Evolutionary conservation across 2,329 filamentous ascomycete genomes (phyloP), one percentile per base, ranked within the genome.

Genomic region (Neopestalotiopsis clavispora): DNA sequence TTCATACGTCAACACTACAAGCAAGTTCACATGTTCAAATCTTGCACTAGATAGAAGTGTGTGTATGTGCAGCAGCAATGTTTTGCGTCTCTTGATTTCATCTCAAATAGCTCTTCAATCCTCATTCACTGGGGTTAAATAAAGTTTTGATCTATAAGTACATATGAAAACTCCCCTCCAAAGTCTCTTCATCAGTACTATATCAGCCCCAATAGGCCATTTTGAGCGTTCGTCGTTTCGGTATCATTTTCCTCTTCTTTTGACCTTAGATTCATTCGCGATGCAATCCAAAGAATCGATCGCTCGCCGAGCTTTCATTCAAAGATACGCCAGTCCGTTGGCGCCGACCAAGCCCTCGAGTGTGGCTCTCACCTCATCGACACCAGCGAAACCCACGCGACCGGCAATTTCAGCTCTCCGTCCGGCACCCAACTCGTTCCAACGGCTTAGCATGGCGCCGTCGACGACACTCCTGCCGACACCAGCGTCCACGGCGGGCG

Each of bases 381-480:
- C 86, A 72, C 88, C 87, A 6, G 82, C 80, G 12, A 87, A 89
- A 0, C 94, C 95, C 2, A 93, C 91, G 72, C 94, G 88, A 0
- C 89, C 88, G 1, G 94, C 87, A 60, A 95, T 89, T 80, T 97
- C 94, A 6, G 85, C 86, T 73, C 91, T 84, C 72, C 91, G 89
- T 64, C 91, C 90, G 58, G 90, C 91, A 5, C 92, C 88, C 71
- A 97, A 79, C 80, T 96, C 94, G 56, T 88, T 86, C 89, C 94
- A 96, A 68, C 94, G 82, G 69, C 87, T 85, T 70, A 97, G 79
- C 56, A 97, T 76, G n/a, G 86, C 87, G 0, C 94, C 94, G 77
- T 98, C 95, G 4, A 98, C 86, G 65, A 97, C 87, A 1, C 88
- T 90, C 20, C 92, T 84, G 1, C 88, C 88, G 0, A 86, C 87